Evolutionary conservation across 176 grass and related monocot species (phyloP).

Genomic region (Oryza meyeriana): DNA sequence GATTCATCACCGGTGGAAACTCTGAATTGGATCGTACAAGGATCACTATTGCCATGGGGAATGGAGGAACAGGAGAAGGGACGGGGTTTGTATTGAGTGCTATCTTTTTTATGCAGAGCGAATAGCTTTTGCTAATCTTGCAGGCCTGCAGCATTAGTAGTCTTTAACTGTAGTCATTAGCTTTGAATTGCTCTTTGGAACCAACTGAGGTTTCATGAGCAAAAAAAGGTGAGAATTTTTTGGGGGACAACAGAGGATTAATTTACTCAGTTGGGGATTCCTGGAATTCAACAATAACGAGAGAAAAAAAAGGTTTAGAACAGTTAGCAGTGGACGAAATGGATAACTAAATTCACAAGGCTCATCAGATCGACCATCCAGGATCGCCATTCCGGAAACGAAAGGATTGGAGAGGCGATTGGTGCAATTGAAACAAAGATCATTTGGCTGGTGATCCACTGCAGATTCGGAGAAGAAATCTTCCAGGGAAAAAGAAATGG

Average conservation of each 20-base stretch:
- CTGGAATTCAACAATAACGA: not conserved
- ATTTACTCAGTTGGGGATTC: not conserved
- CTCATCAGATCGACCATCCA: slow-evolving; percentile 29
- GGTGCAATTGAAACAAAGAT: not conserved
- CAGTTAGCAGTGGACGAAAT: not conserved
- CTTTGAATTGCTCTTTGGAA: not conserved
- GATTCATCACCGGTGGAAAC: not conserved
- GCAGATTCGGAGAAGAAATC: not conserved
- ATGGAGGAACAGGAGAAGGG: not conserved
- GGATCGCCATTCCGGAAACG: slow-evolving; percentile 15
- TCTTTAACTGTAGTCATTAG: not conserved
- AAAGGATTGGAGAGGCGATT: not conserved
- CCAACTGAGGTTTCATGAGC: not conserved
- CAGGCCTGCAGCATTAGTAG: not conserved
- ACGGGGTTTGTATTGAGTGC: slow-evolving; percentile 16
- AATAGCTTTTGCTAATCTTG: not conserved
- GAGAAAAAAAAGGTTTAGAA: not conserved
- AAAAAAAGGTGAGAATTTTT: not conserved
- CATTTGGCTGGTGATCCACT: not conserved
- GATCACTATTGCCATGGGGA: not conserved
- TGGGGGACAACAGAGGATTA: not conserved
- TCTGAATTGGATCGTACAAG: slow-evolving; percentile 22
- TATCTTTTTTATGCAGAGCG: not conserved
- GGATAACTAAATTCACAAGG: not conserved
- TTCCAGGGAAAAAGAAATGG: not conserved